A percentile compares a stretch with the other conserved stretches of the same genome.
Evolutionary conservation across 176 grass and related monocot genomes (phyloP).

Genomic region (Dactylis glomerata): DNA sequence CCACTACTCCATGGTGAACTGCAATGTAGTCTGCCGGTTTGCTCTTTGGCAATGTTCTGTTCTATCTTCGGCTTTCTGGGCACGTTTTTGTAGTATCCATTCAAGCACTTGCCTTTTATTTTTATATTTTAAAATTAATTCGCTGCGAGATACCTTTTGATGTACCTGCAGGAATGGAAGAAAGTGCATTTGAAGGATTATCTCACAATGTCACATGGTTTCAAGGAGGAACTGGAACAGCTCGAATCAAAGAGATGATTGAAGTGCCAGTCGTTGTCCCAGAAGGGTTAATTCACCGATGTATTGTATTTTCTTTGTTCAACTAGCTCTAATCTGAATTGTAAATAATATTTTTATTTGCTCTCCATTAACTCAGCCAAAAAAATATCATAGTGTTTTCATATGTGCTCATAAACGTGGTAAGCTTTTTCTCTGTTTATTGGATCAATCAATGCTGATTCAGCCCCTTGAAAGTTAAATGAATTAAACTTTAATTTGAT

Average conservation of each 20-base stretch:
- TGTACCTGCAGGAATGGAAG: slow-evolving; percentile 65
- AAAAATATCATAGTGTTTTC: neutral
- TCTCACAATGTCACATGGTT: slow-evolving; percentile 61
- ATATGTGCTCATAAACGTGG: neutral
- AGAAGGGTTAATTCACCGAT: slow-evolving; percentile 10
- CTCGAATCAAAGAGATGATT: slow-evolving; percentile 29
- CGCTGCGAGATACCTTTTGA: neutral
- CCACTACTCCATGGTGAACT: neutral
- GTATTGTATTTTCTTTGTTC: neutral
- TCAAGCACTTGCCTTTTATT: neutral
- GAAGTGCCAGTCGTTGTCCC: slow-evolving; percentile 41
- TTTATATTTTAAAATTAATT: neutral
- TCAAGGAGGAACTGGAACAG: slow-evolving; percentile 51
- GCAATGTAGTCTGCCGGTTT: neutral
- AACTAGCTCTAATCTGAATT: neutral
- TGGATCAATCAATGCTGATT: neutral
- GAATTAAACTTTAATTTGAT: neutral
- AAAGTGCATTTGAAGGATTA: slow-evolving; percentile 60
- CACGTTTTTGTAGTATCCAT: neutral
- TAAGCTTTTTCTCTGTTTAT: neutral
- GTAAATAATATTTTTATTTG: neutral
- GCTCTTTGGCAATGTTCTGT: neutral
- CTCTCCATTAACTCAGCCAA: neutral
- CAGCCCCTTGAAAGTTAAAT: neutral
- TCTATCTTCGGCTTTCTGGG: neutral